Evolutionary conservation across 2,329 filamentous ascomycete species (phyloP).

Genomic region (Neopestalotiopsis sp.): DNA sequence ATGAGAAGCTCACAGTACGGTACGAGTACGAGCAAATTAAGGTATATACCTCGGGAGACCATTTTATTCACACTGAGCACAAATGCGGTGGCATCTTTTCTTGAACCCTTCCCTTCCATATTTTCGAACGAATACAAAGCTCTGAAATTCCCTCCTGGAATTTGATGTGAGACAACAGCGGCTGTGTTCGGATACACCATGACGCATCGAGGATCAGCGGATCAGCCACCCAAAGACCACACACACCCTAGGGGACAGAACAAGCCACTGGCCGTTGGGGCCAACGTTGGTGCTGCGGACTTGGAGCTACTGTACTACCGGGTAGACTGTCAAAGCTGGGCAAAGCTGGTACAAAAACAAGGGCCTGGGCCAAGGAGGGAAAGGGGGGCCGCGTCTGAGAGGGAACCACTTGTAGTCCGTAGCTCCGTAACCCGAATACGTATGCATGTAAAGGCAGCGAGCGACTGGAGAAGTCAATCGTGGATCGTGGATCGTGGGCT

Average conservation of each 20-base stretch:
- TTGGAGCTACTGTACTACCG: neutral
- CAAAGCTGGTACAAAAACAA: neutral
- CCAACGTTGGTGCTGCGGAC: neutral
- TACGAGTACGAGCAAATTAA: neutral
- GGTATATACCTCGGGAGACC: neutral
- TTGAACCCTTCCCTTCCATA: neutral
- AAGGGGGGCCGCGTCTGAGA: neutral
- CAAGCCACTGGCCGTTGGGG: neutral
- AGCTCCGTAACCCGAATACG: too few species aligned
- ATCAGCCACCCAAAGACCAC: neutral
- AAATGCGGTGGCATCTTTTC: neutral
- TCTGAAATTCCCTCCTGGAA: neutral
- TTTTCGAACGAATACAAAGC: neutral
- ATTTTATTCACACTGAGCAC: neutral
- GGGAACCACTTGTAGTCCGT: too few species aligned
- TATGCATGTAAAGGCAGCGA: neutral
- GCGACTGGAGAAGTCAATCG: neutral
- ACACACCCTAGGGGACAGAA: too few species aligned
- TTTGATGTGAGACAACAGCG: slow-evolving; percentile 17
- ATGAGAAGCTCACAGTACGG: too few species aligned
- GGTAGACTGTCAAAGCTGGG: neutral
- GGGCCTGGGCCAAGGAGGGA: slow-evolving; percentile 2
- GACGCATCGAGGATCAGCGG: slow-evolving; percentile 12
- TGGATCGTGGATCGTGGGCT: neutral
- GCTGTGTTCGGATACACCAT: slow-evolving; percentile 5